Conservation (phyloP, 2,329 filamentous ascomycete species). For the Colletotrichum spinosum region DNA sequence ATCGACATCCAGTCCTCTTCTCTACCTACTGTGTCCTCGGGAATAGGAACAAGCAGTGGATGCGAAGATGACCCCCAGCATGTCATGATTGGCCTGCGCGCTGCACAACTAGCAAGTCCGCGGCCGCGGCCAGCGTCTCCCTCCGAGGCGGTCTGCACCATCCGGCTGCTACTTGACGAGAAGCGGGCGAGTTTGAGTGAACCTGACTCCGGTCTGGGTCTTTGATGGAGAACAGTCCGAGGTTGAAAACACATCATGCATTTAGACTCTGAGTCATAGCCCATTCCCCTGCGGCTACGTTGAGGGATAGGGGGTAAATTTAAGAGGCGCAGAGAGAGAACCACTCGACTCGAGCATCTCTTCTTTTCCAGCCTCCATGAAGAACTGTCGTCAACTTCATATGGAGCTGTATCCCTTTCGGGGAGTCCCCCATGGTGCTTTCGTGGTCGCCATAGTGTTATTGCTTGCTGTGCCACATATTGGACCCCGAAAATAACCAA, state of each 20-base stretch:
- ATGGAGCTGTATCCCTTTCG: slow-evolving; percentile 4
- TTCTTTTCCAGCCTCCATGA: slow-evolving; percentile 13
- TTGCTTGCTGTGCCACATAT: slow-evolving; percentile 29
- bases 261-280: slow-evolving; percentile 16
- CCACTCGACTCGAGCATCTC: slow-evolving; percentile 20
- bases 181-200: not conserved
- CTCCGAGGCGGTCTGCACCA: slow-evolving; percentile 21
- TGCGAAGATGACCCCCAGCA: not conserved
- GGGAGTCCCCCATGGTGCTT: slow-evolving; percentile 12
- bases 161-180: not conserved
- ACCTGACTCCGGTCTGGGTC: not conserved
- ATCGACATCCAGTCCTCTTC: no score
- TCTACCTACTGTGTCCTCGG: no score
- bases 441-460: slow-evolving; percentile 20
- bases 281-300: slow-evolving; percentile 1
- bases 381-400: slow-evolving; percentile 15
- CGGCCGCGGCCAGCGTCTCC: slow-evolving; percentile 12
- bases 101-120: not conserved
- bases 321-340: not conserved
- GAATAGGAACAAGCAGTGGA: slow-evolving; percentile 10
- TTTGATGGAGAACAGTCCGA: slow-evolving; percentile 11
- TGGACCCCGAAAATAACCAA: slow-evolving; percentile 26
- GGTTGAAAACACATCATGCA: slow-evolving; percentile 2
- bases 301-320: slow-evolving; percentile 7
- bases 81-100: slow-evolving; percentile 14